Evolutionary conservation across 768 basidiomycete genomes (phyloP), one percentile per base, ranked within the genome.

Genomic region (Phallus indusiatus): DNA sequence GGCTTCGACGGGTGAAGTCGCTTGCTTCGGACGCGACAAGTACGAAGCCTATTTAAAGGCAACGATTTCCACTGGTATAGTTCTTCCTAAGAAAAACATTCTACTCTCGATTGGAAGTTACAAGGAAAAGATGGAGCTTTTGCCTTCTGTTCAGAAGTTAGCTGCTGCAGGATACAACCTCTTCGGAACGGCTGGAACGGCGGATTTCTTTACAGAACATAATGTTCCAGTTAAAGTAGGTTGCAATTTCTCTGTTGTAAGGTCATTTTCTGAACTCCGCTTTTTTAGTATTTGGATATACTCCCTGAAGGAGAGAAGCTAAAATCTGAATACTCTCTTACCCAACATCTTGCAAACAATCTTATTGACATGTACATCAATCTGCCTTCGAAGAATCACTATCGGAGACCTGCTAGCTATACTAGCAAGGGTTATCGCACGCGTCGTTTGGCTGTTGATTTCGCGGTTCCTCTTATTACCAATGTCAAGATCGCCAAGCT

Each of bases 311-410:
- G 76, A 42, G 84, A 84, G 70, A 73, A 85, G 63, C 90, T 94
- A 71, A 99, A 99, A 72, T 90, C 92, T 2, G 96, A 98, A 70
- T 99, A 97, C 71, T 98, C 96, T 0, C 77, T 99, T 60, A 94
- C 91, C 4, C 93, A 96, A 71, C 96, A 99, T 75, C 76, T 99
- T 62, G 91, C 90, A 35, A 95, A 95, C 73, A 94, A 94, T 72
- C 76, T 96, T 66, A 99, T 99, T 69, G 96, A 99, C 74, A 90
- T 98, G 84, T 99, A 97, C 72, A 95, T 99, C 83, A 99, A 99
- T 72, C 76, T 99, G 65, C 96, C 96, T 1, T 97, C 95, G 46
- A 96, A 93, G 76, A 98, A 99, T 72, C 82, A 93, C 69, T 98
- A 91, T 73, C 88, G 96, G 60, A 88, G 96, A 18, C 96, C 96